Conservation (phyloP, 805 yeast genomes). For the Starmerella apicola region DNA sequence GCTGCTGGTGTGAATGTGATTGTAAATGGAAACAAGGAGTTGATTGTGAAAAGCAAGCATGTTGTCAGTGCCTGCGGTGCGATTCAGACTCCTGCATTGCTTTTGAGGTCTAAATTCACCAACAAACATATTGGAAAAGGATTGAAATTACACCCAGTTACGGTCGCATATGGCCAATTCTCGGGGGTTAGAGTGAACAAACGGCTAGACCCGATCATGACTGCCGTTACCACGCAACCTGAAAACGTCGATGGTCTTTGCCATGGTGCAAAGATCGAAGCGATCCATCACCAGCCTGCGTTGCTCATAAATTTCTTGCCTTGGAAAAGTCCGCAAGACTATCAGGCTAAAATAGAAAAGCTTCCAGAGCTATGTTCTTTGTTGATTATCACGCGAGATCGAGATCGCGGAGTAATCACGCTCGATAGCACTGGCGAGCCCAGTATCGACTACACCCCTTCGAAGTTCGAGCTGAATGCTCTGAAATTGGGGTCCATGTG, state of each 20-base stretch:
- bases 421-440: conserved; percentile 28
- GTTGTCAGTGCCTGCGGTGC: conserved; percentile 38
- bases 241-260: conserved; percentile 41
- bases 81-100: conserved; percentile 37
- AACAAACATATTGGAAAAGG: conserved; percentile 41
- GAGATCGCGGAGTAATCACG: conserved; percentile 26
- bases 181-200: conserved; percentile 32
- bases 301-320: conserved; percentile 33
- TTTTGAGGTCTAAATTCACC: conserved; percentile 38
- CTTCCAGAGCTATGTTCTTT: conserved; percentile 32
- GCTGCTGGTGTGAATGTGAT: conserved; percentile 36
- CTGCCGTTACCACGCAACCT: conserved; percentile 35
- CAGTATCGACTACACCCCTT: conserved; percentile 32
- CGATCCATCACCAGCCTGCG: conserved; percentile 36
- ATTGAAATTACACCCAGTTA: conserved; percentile 41
- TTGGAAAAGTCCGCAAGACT: conserved; percentile 31
- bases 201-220: conserved; percentile 36
- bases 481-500: conserved; percentile 30
- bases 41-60: conserved; percentile 33
- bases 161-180: conserved; percentile 33
- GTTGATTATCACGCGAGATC: conserved; percentile 38
- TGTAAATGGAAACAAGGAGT: conserved; percentile 21
- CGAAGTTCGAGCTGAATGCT: conserved; percentile 33
- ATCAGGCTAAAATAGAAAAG: conserved; percentile 28
- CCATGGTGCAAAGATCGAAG: conserved; percentile 43